Base-by-base conservation (phyloP, 1,139 yeast species). In the Pichia sp. region DNA sequence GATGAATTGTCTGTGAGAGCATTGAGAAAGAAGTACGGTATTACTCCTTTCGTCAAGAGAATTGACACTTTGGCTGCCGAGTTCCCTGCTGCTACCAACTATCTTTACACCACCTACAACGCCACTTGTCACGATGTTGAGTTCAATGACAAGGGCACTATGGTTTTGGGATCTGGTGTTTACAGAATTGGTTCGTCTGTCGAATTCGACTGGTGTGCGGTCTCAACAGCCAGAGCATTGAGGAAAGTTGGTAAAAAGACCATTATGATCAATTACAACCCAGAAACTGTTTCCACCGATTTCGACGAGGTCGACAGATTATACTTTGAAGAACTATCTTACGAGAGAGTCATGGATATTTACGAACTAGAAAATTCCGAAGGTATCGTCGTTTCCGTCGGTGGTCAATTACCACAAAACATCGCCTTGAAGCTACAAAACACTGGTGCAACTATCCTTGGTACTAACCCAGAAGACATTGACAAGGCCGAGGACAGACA, bases 141-240 rank as follows among this genome's bases (percentile, higher is more conserved):
- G 42, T 93, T 93, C 66, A 80, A 87, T 64, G 98, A 91, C 58
- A 80, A 87, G 60, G 98, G 99, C 65, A 85, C 95, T 58, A 76
- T 93, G 82, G 99, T 93, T 43, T 78, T 93, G 61, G 99, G 99
- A 51, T 91, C 98, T 12, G 99, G 99, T 74, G 99, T 93, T 51
- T 93, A 93, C 79, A 83, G 99, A 73, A 93, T 93, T 68, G 99
- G 99, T 55, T 91, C 98, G 4, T 91, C 98, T 25, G 99, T 93
- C 55, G 99, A 93, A 74, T 93, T 93, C 64, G 99, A 93, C 73
- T 93, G 99, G 99, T 93, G 99, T 79, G 99, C 98, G 48, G 99
- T 93, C 57, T 82, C 95, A 56, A 87, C 99, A 54, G 97, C 96
- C 52, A 85, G 98, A 69, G 90, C 98, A 45, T 80, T 93, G 65